Base-by-base conservation (phyloP, 116 monocot genomes). In the Papilionanthe hybrid region DNA sequence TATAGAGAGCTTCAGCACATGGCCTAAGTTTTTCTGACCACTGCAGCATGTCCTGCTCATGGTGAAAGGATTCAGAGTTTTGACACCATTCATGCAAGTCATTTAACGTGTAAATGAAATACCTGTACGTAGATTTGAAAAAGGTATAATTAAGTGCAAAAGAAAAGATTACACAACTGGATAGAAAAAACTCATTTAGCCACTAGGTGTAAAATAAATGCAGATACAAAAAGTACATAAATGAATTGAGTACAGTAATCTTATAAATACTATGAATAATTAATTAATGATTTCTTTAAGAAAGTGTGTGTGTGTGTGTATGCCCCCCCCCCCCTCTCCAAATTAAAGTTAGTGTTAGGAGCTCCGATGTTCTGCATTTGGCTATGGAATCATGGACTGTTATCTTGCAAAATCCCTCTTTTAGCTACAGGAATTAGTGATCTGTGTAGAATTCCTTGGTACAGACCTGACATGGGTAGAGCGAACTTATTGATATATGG, bases 1-100 rank as follows among this genome's bases (percentile, higher is more conserved):
- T 99, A 56, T 95, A 99, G 12, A 99, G 85, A 85, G 99, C 99
- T 82, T 99, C 99, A 86, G 99, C 93, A 85, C 99, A 99, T 76
- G 93, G 99, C 82, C 93, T 93, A 50, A 91, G 76, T 81, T 90
- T 99, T 77, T 99, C 99, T 63, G 93, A 90, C 95, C 95, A 95
- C 80, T 95, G 99, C 80, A 95, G 80, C 91, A 92, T 90, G 55
- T 99, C 92, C 78, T 99, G 99, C 77, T 99, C 99, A 85, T 99
- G 99, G 81, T 99, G 99, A 83, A 99, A 99, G 69, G 81, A 88
- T 83, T 99, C 99, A n/a, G 99, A 91, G 78, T 88, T 93, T 82
- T 86, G 90, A 53, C 86, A 87, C 99, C 99, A 99, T 42, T 91
- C 92, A 72, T 91, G 91, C 85, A 99, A 84, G 83, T 99, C 95